These are phyloP conservation scores for Calonectria pseudoturangicola DNA, from an alignment of 2,329 filamentous ascomycete species.

Conservation along the genomic window DNA sequence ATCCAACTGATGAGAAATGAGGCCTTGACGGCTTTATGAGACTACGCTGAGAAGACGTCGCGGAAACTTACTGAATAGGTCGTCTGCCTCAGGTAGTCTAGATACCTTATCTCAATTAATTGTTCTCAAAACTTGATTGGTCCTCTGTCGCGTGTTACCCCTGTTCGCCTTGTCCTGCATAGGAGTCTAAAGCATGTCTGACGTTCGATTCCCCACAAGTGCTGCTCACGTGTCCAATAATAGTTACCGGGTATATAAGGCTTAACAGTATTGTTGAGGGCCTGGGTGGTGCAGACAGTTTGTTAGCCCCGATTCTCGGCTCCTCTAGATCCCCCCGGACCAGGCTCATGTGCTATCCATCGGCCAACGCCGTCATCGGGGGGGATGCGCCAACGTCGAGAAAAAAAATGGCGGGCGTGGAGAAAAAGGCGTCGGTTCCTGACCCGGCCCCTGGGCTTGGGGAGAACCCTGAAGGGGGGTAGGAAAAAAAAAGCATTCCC, in stretches of 20 bases:
- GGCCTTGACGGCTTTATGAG: conserved; percentile 27
- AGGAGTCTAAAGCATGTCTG: background rate
- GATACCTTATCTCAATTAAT: conserved; percentile 46
- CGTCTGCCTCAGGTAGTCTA: conserved; percentile 41
- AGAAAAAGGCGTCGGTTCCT: conserved; percentile 26
- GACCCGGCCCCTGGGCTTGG: conserved; percentile 13
- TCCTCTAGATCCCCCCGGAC: conserved; percentile 35
- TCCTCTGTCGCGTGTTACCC: conserved; percentile 4
- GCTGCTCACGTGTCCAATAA: conserved; percentile 18
- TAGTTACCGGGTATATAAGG: conserved; percentile 28
- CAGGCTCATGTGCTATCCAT: conserved; percentile 37
- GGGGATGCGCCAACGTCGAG: conserved; percentile 45
- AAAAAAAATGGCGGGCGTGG: conserved; percentile 46
- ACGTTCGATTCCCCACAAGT: conserved; percentile 2
- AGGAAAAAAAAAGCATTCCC: conserved; percentile 1
- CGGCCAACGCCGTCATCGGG: conserved; percentile 54
- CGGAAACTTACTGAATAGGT: conserved; percentile 1
- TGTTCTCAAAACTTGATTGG: conserved; percentile 28
- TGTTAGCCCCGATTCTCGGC: conserved; percentile 50
- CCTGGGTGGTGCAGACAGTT: conserved; percentile 11
- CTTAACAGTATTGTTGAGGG: conserved; percentile 25
- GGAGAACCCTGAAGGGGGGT: background rate
- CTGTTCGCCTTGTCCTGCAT: background rate
- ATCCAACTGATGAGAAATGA: conserved; percentile 15
- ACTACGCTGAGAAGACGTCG: conserved; percentile 25